Evolutionary conservation across 768 basidiomycete species (phyloP).

Genomic region (Pilatotrama ljubarskyi): DNA sequence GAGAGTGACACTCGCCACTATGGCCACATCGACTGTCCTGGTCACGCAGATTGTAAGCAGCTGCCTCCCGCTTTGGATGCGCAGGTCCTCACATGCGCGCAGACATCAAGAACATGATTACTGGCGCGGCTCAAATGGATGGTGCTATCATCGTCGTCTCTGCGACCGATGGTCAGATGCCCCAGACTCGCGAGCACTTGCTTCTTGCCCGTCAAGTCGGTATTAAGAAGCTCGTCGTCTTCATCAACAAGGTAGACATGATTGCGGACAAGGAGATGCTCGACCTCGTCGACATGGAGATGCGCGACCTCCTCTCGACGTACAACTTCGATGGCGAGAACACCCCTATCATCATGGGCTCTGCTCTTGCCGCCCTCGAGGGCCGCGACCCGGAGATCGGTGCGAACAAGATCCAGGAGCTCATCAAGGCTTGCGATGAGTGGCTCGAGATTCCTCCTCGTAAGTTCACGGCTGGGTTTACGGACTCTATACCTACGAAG

Average conservation of each 20-base stretch:
- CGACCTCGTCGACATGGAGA: slow-evolving; percentile 99
- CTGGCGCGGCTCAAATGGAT: slow-evolving; percentile 98
- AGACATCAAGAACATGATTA: slow-evolving; percentile 99
- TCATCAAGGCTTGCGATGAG: slow-evolving; percentile 83
- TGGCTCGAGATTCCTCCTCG: slow-evolving; percentile 96
- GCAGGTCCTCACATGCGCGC: slow-evolving; percentile 14
- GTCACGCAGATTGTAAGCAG: slow-evolving; percentile 87
- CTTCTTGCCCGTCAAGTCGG: slow-evolving; percentile 98
- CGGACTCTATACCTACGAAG: too few species aligned
- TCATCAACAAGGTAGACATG: slow-evolving; percentile 99
- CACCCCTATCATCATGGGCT: slow-evolving; percentile 98
- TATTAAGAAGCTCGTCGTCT: slow-evolving; percentile 95
- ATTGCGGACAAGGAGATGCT: slow-evolving; percentile 98
- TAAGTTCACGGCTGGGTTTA: slow-evolving; percentile 38
- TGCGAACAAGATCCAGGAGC: slow-evolving; percentile 72
- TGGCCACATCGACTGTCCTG: slow-evolving; percentile 97
- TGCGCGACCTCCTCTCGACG: slow-evolving; percentile 88
- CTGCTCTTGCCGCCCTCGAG: slow-evolving; percentile 93
- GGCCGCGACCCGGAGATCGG: slow-evolving; percentile 82
- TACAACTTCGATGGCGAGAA: slow-evolving; percentile 98
- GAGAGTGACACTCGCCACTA: slow-evolving; percentile 90
- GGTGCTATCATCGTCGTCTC: slow-evolving; percentile 96
- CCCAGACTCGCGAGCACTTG: slow-evolving; percentile 97
- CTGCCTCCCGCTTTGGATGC: slow-evolving; percentile 4
- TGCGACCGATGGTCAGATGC: slow-evolving; percentile 99